Percentiles rank a stretch among this genome's conserved stretches.
phyloP scores from a whole-genome alignment of 805 yeast species.

The Schwanniomyces vanrijiae region DNA sequence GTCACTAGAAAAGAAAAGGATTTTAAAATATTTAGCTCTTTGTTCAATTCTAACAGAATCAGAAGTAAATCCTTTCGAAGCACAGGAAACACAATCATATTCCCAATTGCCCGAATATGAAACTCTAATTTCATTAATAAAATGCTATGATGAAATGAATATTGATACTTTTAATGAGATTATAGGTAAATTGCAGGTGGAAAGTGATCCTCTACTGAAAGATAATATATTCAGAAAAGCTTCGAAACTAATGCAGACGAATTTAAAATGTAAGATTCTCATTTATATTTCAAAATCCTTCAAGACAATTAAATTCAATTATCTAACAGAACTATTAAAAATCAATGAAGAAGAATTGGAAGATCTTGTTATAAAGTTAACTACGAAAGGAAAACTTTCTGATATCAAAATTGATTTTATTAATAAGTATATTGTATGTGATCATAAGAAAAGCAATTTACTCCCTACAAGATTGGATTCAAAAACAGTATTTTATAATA shows the following conservation, averaged over 20 bases:
- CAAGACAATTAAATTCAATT: conserved; percentile 26
- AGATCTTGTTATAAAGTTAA: conserved; percentile 24
- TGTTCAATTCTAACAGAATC: conserved; percentile 63
- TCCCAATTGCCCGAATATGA: conserved; percentile 27
- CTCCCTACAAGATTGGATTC: conserved; percentile 20
- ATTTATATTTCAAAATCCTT: conserved; percentile 31
- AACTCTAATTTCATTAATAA: conserved; percentile 26
- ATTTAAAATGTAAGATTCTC: conserved; percentile 32
- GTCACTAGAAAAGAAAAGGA: conserved; percentile 47
- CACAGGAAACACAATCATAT: conserved; percentile 67
- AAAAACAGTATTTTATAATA: conserved; percentile 21
- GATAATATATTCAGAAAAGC: conserved; percentile 34
- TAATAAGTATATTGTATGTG: conserved; percentile 17
- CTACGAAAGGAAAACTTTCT: conserved; percentile 27
- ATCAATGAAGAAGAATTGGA: conserved; percentile 24
- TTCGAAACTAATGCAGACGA: conserved; percentile 21
- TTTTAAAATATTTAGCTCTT: conserved; percentile 61
- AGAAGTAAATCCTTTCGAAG: conserved; percentile 68
- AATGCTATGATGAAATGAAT: conserved; percentile 30
- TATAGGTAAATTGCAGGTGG: conserved; percentile 13
- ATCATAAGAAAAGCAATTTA: conserved; percentile 3
- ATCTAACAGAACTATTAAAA: conserved; percentile 18
- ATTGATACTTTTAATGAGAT: conserved; percentile 18
- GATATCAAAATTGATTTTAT: conserved; percentile 30
- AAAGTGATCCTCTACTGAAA: conserved; percentile 22